Conservation (phyloP, 768 basidiomycete species). For the Tulasnella sp. region DNA sequence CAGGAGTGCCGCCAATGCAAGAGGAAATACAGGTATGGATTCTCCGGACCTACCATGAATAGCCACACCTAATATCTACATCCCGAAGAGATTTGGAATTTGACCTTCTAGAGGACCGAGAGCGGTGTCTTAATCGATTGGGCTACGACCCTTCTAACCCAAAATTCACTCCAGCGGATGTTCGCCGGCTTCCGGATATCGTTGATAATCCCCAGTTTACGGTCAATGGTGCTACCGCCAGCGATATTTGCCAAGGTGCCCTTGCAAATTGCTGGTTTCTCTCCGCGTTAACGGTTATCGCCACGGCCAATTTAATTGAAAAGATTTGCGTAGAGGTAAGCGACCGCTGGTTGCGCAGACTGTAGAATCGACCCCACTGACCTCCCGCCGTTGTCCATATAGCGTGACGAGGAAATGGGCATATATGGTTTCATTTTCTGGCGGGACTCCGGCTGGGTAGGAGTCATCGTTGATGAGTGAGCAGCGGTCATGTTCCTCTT, state of each 20-base stretch:
- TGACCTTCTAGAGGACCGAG: constrained; percentile 47
- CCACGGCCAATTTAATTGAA: constrained; percentile 48
- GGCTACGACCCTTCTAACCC: constrained; percentile 29
- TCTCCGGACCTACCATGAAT: neutral
- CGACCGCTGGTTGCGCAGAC: neutral
- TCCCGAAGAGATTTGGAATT: constrained; percentile 53
- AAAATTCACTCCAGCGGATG: constrained; percentile 40
- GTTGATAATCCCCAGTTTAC: constrained; percentile 53
- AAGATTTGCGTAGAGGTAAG: constrained; percentile 52
- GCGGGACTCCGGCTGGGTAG: constrained; percentile 51
- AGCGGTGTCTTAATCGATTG: constrained; percentile 45
- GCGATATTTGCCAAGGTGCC: constrained; percentile 49
- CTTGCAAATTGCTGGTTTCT: constrained; percentile 56
- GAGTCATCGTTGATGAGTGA: constrained; percentile 57
- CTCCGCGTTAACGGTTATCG: constrained; percentile 50
- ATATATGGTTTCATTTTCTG: constrained; percentile 60
- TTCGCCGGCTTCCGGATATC: constrained; percentile 49
- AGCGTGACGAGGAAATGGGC: constrained; percentile 52
- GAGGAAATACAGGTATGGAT: constrained; percentile 49
- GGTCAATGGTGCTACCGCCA: constrained; percentile 44
- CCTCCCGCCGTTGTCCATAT: neutral
- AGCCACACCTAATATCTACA: neutral
- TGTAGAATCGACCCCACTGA: neutral
- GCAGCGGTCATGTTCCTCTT: neutral
- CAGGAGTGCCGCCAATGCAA: constrained; percentile 48